Conservation (phyloP, 306 rosid species). For the Ammopiptanthus mongolicus region DNA sequence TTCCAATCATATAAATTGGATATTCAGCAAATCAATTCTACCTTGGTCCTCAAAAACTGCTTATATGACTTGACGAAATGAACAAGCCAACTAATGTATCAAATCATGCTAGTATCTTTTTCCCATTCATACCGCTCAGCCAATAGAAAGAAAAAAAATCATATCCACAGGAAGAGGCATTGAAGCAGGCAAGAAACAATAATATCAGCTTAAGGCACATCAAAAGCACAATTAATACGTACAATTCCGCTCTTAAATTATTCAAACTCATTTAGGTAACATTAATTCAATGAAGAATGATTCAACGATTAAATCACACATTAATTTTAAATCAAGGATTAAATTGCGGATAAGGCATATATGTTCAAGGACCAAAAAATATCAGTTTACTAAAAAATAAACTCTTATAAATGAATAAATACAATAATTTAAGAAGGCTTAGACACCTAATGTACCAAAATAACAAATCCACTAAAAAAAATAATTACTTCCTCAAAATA, state of each 20-base stretch:
- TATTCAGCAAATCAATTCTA: conserved; percentile 9
- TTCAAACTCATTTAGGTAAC: neutral
- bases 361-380: neutral
- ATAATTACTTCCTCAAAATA: neutral
- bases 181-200: neutral
- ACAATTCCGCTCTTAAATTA: neutral
- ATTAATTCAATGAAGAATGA: neutral
- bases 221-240: neutral
- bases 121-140: neutral
- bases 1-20: conserved; percentile 21
- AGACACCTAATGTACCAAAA: neutral
- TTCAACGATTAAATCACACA: neutral
- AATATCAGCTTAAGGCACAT: conserved; percentile 15
- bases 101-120: neutral
- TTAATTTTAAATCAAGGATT: neutral
- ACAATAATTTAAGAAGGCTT: neutral
- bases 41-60: conserved; percentile 27
- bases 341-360: neutral
- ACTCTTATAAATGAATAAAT: neutral
- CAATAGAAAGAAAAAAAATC: neutral
- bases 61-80: conserved; percentile 21
- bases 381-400: neutral
- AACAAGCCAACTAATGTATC: conserved; percentile 12
- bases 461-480: neutral
- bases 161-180: conserved; percentile 10